Base-by-base conservation (phyloP, 306 rosid genomes). In the Begonia loranthoides region DNA sequence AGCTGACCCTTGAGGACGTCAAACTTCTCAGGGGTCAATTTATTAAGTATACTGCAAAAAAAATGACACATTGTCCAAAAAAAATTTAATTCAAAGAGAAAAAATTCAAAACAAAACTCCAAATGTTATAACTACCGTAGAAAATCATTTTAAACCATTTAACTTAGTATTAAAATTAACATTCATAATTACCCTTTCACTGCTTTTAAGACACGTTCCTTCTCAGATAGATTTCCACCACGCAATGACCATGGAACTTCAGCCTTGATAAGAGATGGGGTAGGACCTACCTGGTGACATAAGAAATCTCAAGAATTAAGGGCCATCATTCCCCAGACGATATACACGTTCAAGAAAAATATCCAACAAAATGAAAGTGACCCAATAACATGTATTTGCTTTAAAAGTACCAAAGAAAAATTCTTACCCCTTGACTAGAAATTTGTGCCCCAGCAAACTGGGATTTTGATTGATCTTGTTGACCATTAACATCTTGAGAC, bases 1-100 rank as follows among this genome's bases (percentile, higher is more conserved):
- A 67, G 58, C 56, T 72, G 73, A 48, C 73, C 73, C 60, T 63
- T 72, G 13, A 72, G 73, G 13, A 72, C 22, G 17, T 67, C 78
- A 59, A 58, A 72, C 62, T 72, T 72, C 62, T 67, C 70, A 4
- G 78, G 73, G 49, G 78, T 67, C 73, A 72, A 59, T 52, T 72
- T 72, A 71, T 72, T 72, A 39, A 72, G 59, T 45, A 72, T 72
- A 40, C 78, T 67, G 59, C 63, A 67, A 45, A 67, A 22, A 28
- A 28, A 28, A 28, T 28, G 36, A 28, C 1, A 28, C 6, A 28
- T 28, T 28, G 9, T 28, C 9, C 36, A 28, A 28, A 28, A 28
- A 5, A 7, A 4, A 28, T 2, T 28, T 28, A 28, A 7, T 8
- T 28, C 36, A 28, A 28, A 28, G 12, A 10, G 15, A 28, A 28